Base-by-base conservation (phyloP, 495 filamentous ascomycete species). In the Penicillium samsonianum region DNA sequence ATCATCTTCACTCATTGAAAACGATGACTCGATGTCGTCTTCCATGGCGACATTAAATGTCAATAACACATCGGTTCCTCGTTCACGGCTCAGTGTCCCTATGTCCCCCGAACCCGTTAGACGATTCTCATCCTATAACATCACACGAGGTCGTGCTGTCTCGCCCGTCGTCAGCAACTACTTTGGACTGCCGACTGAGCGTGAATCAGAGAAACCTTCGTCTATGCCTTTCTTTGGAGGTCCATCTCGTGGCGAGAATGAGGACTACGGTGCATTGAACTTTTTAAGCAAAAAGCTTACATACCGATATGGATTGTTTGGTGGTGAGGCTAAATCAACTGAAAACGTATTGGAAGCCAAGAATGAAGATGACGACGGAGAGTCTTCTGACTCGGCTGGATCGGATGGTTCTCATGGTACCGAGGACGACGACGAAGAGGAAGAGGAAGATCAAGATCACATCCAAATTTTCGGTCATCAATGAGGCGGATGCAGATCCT, bases 381-480 rank as follows among this genome's bases (percentile, higher is more conserved):
- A 50, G 28, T 62, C 64, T 1, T 59, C 56, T 0, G 45, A 48
- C 14, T 59, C 53, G 14, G 61, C 59, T 30, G 64, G 38, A 19
- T 53, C 61, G 12, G 61, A 38, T 50, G 33, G 33, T 35, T 48
- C 30, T 23, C 43, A 70, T 51, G 71, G 73, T 43, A 75, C 79
- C 8, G 78, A 80, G 14, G 80, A 79, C 9, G 80, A 82, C 5
- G 79, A 54, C 5, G 67, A 73, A 40, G 70, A 76, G 28, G 78
- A 73, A 5, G 76, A 78, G 4, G 83, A 82, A 4, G 73, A 73
- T 1, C 78, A 87, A 30, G 83, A 90, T 61, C 72, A 78, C 46
- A 85, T 90, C 61, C 82, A 85, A 51, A 77, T 91, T 50, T 82
- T 88, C 64, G 89, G 88, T n/a, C 89, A 92, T 74, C 80, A 85